These are phyloP conservation scores for Penicillium egyptiacum DNA, from an alignment of 495 filamentous ascomycete genomes.

Conservation along the genomic window DNA sequence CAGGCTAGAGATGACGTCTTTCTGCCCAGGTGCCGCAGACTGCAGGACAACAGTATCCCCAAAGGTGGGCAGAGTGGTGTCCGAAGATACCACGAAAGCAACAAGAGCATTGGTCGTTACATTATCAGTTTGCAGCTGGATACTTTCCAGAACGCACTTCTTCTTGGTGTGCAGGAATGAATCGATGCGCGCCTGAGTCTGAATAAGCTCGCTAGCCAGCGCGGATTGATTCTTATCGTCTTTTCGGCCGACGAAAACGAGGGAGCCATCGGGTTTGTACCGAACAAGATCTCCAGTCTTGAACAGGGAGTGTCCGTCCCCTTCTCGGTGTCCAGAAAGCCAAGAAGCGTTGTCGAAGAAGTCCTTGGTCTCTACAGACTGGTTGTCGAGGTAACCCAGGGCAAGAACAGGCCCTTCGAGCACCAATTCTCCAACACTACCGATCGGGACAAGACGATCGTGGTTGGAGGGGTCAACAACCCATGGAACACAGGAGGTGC, in stretches of 20 bases:
- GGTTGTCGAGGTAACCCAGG: slow-evolving; percentile 49
- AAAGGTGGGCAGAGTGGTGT: not conserved
- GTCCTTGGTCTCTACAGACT: slow-evolving; percentile 28
- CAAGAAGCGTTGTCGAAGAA: slow-evolving; percentile 56
- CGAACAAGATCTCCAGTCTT: slow-evolving; percentile 57
- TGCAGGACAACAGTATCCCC: slow-evolving; percentile 17
- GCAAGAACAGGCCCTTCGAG: slow-evolving; percentile 61
- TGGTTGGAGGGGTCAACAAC: slow-evolving; percentile 56
- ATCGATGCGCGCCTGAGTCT: slow-evolving; percentile 44
- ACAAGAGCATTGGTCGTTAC: slow-evolving; percentile 20
- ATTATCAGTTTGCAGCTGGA: slow-evolving; percentile 18
- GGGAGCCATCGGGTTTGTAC: slow-evolving; percentile 49
- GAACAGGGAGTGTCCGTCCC: slow-evolving; percentile 23
- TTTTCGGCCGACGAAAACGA: slow-evolving; percentile 49
- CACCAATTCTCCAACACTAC: slow-evolving; percentile 59
- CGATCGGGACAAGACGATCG: slow-evolving; percentile 54
- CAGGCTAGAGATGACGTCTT: slow-evolving; percentile 18
- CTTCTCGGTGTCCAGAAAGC: slow-evolving; percentile 21
- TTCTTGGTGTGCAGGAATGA: slow-evolving; percentile 15
- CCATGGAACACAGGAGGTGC: slow-evolving; percentile 44
- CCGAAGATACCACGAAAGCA: slow-evolving; percentile 31
- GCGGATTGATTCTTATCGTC: slow-evolving; percentile 47
- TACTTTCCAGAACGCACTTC: slow-evolving; percentile 27
- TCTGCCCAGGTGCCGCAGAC: slow-evolving; percentile 19
- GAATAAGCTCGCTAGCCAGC: slow-evolving; percentile 46